Conservation (phyloP, 2,329 filamentous ascomycete species). For the Neopestalotiopsis rosae region DNA sequence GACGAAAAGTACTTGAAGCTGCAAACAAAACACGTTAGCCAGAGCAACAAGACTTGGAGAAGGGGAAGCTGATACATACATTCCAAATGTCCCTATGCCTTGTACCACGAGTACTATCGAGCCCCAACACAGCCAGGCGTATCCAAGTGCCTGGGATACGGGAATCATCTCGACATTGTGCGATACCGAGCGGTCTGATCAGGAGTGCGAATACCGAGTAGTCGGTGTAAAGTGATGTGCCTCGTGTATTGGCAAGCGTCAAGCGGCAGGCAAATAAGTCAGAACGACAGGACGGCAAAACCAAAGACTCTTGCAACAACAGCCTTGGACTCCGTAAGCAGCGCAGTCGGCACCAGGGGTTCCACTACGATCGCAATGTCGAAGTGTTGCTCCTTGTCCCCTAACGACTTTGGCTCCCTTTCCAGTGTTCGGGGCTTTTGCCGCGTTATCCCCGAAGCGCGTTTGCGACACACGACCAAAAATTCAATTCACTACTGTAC, state of each 20-base stretch:
- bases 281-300: neutral
- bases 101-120: conserved; percentile 58
- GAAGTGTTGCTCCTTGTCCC: neutral
- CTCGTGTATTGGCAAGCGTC: neutral
- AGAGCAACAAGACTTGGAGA: neutral
- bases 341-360: neutral
- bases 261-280: neutral
- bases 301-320: neutral
- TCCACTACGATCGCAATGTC: neutral
- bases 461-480: neutral
- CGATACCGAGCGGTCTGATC: neutral
- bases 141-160: conserved; percentile 42
- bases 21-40: conserved; percentile 18
- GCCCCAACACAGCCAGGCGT: conserved; percentile 58
- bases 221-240: neutral
- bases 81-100: conserved; percentile 58
- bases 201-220: neutral
- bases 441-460: neutral
- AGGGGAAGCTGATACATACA: conserved; percentile 45
- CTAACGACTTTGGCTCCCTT: neutral
- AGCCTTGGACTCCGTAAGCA: neutral
- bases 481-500: neutral
- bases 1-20: conserved; percentile 61
- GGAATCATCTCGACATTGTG: conserved; percentile 31
- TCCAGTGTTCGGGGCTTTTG: neutral